These are phyloP conservation scores for Scheffersomyces illinoinensis DNA, from an alignment of 1,139 yeast genomes.

Conservation along the genomic window DNA sequence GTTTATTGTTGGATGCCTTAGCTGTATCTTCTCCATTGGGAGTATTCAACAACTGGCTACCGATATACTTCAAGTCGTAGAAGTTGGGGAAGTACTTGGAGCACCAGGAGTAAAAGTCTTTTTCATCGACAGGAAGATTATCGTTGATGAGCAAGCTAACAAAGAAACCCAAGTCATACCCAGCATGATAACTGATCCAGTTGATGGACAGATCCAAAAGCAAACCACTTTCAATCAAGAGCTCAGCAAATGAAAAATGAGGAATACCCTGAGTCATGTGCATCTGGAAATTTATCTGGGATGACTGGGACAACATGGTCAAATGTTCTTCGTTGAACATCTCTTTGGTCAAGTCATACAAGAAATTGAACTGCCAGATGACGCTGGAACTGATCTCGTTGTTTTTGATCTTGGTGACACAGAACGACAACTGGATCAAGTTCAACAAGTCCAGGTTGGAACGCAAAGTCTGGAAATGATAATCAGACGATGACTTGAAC, in stretches of 20 bases:
- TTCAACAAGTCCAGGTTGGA: slow-evolving; percentile 85
- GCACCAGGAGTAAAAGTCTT: slow-evolving; percentile 75
- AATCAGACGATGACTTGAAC: slow-evolving; percentile 85
- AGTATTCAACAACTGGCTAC: slow-evolving; percentile 48
- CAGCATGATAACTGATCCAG: slow-evolving; percentile 94
- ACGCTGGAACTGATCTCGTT: slow-evolving; percentile 64
- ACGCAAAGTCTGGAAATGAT: slow-evolving; percentile 93
- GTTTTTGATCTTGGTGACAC: slow-evolving; percentile 77
- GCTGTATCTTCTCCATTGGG: slow-evolving; percentile 15
- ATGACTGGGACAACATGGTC: slow-evolving; percentile 64
- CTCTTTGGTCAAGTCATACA: slow-evolving; percentile 71
- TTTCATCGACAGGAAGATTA: slow-evolving; percentile 77
- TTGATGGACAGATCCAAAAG: slow-evolving; percentile 69
- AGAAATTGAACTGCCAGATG: slow-evolving; percentile 95
- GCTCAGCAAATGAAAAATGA: slow-evolving; percentile 77
- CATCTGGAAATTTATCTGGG: slow-evolving; percentile 80
- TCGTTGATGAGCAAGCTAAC: slow-evolving; percentile 75
- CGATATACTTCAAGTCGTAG: slow-evolving; percentile 80
- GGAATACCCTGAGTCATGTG: slow-evolving; percentile 82
- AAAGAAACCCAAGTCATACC: slow-evolving; percentile 92
- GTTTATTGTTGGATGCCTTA: slow-evolving; percentile 32
- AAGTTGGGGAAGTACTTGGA: slow-evolving; percentile 76
- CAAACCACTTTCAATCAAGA: slow-evolving; percentile 83
- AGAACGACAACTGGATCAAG: slow-evolving; percentile 84
- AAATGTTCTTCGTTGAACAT: slow-evolving; percentile 85